Percentiles rank a stretch among this genome's conserved stretches.
These are phyloP conservation scores for Verticillium klebahnii DNA, from an alignment of 2,329 filamentous ascomycete species.

Conservation along the genomic window DNA sequence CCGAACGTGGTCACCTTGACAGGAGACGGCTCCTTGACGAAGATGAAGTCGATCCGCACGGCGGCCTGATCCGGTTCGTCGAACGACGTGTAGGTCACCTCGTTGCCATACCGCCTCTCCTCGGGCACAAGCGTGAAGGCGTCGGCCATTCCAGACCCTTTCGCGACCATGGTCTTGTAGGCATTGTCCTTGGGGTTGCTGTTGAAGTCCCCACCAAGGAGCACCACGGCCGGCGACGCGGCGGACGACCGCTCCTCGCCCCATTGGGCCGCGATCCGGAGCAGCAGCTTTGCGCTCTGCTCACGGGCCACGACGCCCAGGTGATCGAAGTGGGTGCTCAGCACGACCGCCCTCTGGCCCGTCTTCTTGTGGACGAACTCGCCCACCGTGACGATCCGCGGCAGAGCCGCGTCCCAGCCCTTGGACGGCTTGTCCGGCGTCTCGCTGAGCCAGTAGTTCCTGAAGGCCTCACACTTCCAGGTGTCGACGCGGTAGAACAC, in stretches of 20 bases:
- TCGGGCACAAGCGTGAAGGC: constrained; percentile 17
- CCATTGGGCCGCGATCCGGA: constrained; percentile 18
- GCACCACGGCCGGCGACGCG: constrained; percentile 16
- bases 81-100: constrained; percentile 25
- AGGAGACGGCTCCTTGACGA: constrained; percentile 15
- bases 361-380: constrained; percentile 35
- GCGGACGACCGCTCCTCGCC: not conserved
- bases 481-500: constrained; percentile 55
- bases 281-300: constrained; percentile 34
- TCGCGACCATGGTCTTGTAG: constrained; percentile 19
- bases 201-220: constrained; percentile 28
- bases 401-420: constrained; percentile 47
- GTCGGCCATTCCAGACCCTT: constrained; percentile 16
- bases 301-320: constrained; percentile 33
- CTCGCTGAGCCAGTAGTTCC: constrained; percentile 58
- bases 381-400: constrained; percentile 44
- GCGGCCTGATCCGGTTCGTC: constrained; percentile 5
- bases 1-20: constrained; percentile 19
- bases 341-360: constrained; percentile 33
- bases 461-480: constrained; percentile 47
- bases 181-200: constrained; percentile 18
- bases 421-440: constrained; percentile 50
- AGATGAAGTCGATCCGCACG: constrained; percentile 24
- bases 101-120: constrained; percentile 17
- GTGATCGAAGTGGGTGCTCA: constrained; percentile 52